phyloP scores from a whole-genome alignment of 306 rosid genomes.

The Gleditsia sinensis region DNA sequence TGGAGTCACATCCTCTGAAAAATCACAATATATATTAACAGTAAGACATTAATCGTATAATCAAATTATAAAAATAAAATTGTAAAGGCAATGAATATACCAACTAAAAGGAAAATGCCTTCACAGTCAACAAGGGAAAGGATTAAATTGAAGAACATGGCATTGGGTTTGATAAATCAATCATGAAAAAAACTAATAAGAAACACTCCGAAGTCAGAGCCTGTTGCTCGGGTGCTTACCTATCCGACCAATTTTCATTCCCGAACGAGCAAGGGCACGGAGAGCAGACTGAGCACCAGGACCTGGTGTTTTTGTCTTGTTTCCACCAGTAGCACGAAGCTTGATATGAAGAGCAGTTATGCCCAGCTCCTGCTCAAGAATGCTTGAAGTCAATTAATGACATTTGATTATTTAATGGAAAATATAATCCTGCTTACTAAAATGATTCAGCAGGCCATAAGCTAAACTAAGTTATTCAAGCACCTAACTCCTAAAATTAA shows the following conservation, averaged over 20 bases:
- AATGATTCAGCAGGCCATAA: too few relatives aligned
- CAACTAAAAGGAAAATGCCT: not conserved
- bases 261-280: conserved; percentile 89
- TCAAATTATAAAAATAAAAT: not conserved
- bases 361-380: conserved; percentile 62
- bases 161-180: too few relatives aligned
- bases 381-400: not conserved
- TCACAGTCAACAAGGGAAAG: not conserved
- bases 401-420: not conserved
- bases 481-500: not conserved
- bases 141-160: too few relatives aligned
- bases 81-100: not conserved
- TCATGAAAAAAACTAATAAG: too few relatives aligned
- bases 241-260: conserved; percentile 87
- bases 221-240: too few relatives aligned
- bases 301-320: conserved; percentile 84
- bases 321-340: conserved; percentile 88
- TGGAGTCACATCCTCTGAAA: conserved; percentile 87
- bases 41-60: not conserved
- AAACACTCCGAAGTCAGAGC: too few relatives aligned
- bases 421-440: not conserved
- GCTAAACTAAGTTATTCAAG: too few relatives aligned
- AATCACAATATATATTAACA: not conserved
- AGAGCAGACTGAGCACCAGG: conserved; percentile 93
- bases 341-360: conserved; percentile 78